phyloP scores from a whole-genome alignment of 2,329 filamentous ascomycete species.

The Ceratocystis cacaofunesta region DNA sequence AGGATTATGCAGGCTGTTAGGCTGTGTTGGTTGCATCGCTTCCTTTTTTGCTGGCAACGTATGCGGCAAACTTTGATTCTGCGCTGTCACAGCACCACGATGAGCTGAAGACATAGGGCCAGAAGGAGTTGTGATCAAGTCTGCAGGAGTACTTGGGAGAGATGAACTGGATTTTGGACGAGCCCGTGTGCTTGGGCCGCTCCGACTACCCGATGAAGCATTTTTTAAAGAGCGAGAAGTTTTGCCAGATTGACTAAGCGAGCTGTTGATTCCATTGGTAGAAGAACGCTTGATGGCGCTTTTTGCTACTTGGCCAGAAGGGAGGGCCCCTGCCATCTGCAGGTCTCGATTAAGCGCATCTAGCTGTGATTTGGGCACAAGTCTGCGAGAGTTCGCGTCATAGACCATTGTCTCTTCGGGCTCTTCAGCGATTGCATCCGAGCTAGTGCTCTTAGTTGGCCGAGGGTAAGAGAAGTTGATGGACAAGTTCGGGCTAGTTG shows the following conservation, averaged over 20 bases:
- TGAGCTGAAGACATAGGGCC: background rate
- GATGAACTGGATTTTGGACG: slow-evolving; percentile 10
- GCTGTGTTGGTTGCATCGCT: slow-evolving; percentile 1
- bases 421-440: slow-evolving; percentile 24
- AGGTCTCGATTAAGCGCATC: slow-evolving; percentile 11
- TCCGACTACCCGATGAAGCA: background rate
- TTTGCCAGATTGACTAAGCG: background rate
- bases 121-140: background rate
- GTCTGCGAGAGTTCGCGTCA: slow-evolving; percentile 50
- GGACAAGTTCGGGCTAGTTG: slow-evolving; percentile 36
- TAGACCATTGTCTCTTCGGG: slow-evolving; percentile 39
- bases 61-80: background rate
- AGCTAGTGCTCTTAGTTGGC: slow-evolving; percentile 28
- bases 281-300: slow-evolving; percentile 18
- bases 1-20: slow-evolving; percentile 9
- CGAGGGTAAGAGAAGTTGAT: slow-evolving; percentile 47
- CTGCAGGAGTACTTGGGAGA: background rate
- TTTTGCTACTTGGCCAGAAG: slow-evolving; percentile 30
- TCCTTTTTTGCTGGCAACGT: background rate
- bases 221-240: background rate
- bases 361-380: slow-evolving; percentile 32
- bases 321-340: slow-evolving; percentile 21
- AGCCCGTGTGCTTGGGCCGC: background rate
- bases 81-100: background rate
- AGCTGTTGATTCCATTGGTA: background rate